Evolutionary conservation across 768 basidiomycete species (phyloP).

Genomic region (Thelephora ganbajun): DNA sequence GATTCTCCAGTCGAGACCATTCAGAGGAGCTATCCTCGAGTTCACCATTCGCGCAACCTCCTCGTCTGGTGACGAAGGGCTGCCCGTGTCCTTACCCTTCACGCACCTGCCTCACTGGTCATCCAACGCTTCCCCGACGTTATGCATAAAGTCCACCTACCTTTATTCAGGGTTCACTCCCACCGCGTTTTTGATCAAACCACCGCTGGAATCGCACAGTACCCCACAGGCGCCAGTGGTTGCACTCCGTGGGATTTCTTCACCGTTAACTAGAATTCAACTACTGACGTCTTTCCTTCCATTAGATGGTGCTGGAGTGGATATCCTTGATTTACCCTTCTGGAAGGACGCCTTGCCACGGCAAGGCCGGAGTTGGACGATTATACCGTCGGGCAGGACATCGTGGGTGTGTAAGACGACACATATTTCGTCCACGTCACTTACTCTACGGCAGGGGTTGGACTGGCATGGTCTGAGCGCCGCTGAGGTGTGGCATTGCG

Average conservation of each 20-base stretch:
- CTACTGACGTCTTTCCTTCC: background rate
- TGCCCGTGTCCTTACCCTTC: conserved; percentile 28
- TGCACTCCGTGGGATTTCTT: conserved; percentile 44
- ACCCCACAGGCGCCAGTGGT: conserved; percentile 35
- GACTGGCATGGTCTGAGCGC: conserved; percentile 89
- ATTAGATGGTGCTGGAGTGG: conserved; percentile 79
- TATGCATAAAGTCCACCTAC: conserved; percentile 38
- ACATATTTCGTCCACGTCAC: background rate
- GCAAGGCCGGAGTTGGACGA: conserved; percentile 53
- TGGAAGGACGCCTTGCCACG: conserved; percentile 53
- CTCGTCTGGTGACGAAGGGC: conserved; percentile 8
- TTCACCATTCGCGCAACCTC: conserved; percentile 27
- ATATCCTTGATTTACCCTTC: conserved; percentile 37
- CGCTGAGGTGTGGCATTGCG: conserved; percentile 48
- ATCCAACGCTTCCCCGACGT: conserved; percentile 15
- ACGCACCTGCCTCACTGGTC: conserved; percentile 32
- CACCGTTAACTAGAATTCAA: background rate
- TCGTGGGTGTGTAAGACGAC: conserved; percentile 43
- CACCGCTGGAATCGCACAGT: conserved; percentile 30
- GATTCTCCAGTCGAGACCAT: conserved; percentile 27
- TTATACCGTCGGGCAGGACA: conserved; percentile 73
- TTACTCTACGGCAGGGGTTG: conserved; percentile 41
- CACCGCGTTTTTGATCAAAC: conserved; percentile 40
- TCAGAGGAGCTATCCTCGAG: conserved; percentile 16
- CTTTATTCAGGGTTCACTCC: conserved; percentile 42